Evolutionary conservation across 768 basidiomycete species (phyloP), one percentile per base, ranked within the genome.

Genomic region (Boletus sp.): DNA sequence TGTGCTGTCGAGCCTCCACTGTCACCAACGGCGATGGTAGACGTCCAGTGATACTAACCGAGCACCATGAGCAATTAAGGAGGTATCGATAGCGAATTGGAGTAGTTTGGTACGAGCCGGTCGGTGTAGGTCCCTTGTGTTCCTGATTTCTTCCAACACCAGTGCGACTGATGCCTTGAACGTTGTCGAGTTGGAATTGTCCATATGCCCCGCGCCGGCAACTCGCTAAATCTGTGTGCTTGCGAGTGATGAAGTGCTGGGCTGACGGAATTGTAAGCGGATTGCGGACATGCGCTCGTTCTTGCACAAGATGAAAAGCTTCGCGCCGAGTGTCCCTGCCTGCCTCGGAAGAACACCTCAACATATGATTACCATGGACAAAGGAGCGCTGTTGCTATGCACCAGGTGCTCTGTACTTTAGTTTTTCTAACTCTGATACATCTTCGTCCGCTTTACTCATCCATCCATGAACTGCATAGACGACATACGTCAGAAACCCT

Each of bases 351-450:
- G 39, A 40, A 21, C 4, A 10, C 38, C 19, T 15, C 38, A 39
- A 21, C 7, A 39, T 39, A 19, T 38, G 38, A 37, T 21, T 30
- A 29, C 4, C 34, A 52, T 23, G 15, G 7, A 46, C 32, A 29
- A 35, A 30, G 4, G 3, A 34, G 27, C 17, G n/a, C 29, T 30
- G 29, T 27, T 17, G 5, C 23, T 17, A 17, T 48, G 83, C 83
- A 6, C 84, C 82, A 25, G 75, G 79, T 10, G 83, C 78, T 8
- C 61, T 60, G 57, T 87, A 87, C 61, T 73, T 79, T 68, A 85
- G 68, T 14, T 65, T 69, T 63, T 86, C 81, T 29, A 87, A 67
- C 39, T 76, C 73, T 1, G 72, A 70, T 19, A 87, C 74, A 32
- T 74, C 76, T 57, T 77, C 69, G 60, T 78, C 74, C 11, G 77